Percentiles rank a stretch among this genome's conserved stretches.
Evolutionary conservation across 2,329 filamentous ascomycete species (phyloP).

Genomic region (Epichloe sp.): DNA sequence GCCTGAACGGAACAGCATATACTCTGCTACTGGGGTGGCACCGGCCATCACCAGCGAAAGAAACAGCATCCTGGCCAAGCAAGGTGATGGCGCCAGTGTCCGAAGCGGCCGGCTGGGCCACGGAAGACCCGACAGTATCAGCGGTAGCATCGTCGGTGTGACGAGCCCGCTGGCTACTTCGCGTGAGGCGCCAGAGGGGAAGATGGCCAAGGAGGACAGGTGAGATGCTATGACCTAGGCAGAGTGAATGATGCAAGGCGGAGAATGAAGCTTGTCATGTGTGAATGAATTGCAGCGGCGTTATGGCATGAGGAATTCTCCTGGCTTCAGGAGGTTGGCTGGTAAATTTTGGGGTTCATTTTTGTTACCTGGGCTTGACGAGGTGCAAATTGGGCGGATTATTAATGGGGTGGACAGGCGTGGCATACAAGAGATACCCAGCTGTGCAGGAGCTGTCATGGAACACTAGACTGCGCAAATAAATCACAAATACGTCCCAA

Average conservation of each 20-base stretch:
- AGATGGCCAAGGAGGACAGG: slow-evolving; percentile 18
- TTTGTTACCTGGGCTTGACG: background rate
- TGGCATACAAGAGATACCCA: slow-evolving; percentile 6
- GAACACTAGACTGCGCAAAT: background rate
- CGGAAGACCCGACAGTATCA: slow-evolving; percentile 68
- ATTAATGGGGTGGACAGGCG: background rate
- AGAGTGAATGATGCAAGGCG: slow-evolving; percentile 4
- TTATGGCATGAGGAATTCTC: background rate
- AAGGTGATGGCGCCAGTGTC: slow-evolving; percentile 61
- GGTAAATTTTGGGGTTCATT: background rate
- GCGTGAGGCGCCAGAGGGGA: slow-evolving; percentile 29
- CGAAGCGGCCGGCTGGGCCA: slow-evolving; percentile 68
- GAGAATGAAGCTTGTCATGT: background rate
- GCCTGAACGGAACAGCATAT: slow-evolving; percentile 64
- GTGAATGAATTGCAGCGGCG: slow-evolving; percentile 1
- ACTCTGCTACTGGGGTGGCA: slow-evolving; percentile 58
- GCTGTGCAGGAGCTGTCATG: slow-evolving; percentile 4
- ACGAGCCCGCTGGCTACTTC: slow-evolving; percentile 51
- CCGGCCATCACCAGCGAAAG: slow-evolving; percentile 60
- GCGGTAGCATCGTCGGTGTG: slow-evolving; percentile 54
- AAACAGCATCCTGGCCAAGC: slow-evolving; percentile 65
- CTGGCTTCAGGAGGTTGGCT: background rate
- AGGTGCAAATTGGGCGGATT: background rate
- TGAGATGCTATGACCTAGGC: slow-evolving; percentile 11
- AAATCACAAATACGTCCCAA: too few species aligned